phyloP scores from a whole-genome alignment of 2,329 filamentous ascomycete species.

The Aureobasidium lini region DNA sequence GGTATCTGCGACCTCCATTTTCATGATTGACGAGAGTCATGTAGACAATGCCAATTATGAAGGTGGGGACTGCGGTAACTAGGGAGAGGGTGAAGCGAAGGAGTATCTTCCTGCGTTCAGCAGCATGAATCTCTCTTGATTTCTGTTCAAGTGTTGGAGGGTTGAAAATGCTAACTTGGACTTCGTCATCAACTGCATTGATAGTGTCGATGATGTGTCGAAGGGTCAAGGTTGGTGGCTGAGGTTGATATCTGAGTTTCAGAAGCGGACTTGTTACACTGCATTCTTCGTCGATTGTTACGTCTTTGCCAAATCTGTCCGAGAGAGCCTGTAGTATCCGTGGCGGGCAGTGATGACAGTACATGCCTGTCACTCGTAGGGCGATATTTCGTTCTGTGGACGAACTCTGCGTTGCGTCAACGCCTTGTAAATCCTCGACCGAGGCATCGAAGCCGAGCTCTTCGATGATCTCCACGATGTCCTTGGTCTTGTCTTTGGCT shows the following conservation, averaged over 20 bases:
- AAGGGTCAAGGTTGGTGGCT: conserved; percentile 63
- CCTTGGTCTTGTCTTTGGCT: conserved; percentile 34
- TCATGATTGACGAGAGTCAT: conserved; percentile 68
- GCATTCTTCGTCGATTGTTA: conserved; percentile 49
- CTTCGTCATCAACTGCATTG: conserved; percentile 55
- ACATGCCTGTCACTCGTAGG: conserved; percentile 37
- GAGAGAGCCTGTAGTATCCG: conserved; percentile 49
- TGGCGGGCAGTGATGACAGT: conserved; percentile 38
- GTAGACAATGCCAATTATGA: conserved; percentile 81
- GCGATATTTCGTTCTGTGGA: conserved; percentile 25
- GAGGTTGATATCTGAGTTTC: conserved; percentile 62
- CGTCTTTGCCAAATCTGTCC: conserved; percentile 39
- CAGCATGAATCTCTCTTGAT: conserved; percentile 62
- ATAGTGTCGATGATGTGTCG: conserved; percentile 66
- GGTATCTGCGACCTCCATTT: conserved; percentile 52
- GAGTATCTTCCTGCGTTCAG: conserved; percentile 62
- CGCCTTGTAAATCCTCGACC: conserved; percentile 23
- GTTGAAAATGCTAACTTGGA: conserved; percentile 65
- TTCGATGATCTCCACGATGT: conserved; percentile 44
- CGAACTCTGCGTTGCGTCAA: conserved; percentile 14
- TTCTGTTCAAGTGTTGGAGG: conserved; percentile 78
- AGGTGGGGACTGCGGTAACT: conserved; percentile 68
- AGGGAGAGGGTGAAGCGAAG: conserved; percentile 64
- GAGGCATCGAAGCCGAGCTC: conserved; percentile 35
- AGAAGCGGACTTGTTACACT: conserved; percentile 59